phyloP scores from a whole-genome alignment of 805 yeast genomes.

The Saccharomycopsis fermentans region DNA sequence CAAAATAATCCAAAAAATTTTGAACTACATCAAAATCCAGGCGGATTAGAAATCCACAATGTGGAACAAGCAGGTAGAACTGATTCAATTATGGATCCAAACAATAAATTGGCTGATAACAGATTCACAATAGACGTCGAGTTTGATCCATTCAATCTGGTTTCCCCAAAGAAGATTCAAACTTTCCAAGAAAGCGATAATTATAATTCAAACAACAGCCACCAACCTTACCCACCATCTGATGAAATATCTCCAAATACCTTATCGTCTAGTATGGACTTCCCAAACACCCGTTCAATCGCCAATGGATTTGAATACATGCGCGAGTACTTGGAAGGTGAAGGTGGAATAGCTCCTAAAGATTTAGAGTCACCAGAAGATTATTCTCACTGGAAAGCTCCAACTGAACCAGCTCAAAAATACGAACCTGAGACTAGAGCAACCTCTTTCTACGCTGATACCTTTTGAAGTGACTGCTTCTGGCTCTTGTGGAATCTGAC shows the following conservation, averaged over 20 bases:
- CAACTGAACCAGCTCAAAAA: background rate
- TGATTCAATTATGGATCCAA: background rate
- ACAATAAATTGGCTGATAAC: slow-evolving; percentile 7
- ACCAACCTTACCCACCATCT: no score
- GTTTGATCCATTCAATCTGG: slow-evolving; percentile 8
- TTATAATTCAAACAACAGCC: background rate
- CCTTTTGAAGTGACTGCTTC: background rate
- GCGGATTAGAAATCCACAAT: background rate
- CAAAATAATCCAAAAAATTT: background rate
- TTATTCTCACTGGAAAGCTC: background rate
- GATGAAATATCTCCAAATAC: background rate
- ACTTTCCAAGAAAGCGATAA: background rate
- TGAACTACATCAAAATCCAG: background rate
- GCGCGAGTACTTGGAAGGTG: background rate
- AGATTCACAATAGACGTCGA: slow-evolving; percentile 16
- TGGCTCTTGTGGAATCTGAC: background rate
- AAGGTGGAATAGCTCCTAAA: background rate
- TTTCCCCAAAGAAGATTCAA: background rate
- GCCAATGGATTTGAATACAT: background rate
- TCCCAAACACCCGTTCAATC: background rate
- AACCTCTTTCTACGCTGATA: background rate
- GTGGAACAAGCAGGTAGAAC: background rate
- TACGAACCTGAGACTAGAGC: slow-evolving; percentile 1
- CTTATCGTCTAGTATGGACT: background rate
- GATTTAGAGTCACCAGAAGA: background rate